A percentile compares a stretch with the other conserved stretches of the same genome.
phyloP scores from a whole-genome alignment of 2,329 filamentous ascomycete species.

The Albifimbria verrucaria region DNA sequence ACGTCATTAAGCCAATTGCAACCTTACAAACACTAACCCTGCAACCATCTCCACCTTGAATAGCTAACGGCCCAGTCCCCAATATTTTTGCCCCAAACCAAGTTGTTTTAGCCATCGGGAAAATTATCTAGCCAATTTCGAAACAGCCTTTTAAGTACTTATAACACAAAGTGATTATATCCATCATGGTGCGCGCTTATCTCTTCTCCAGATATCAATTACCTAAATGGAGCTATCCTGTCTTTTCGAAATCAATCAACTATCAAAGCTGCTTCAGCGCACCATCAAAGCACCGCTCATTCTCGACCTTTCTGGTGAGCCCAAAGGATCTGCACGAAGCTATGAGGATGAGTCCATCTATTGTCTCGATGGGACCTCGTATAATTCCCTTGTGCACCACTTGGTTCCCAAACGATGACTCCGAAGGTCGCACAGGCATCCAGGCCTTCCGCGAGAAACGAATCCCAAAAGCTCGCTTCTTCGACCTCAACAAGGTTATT shows the following conservation, averaged over 20 bases:
- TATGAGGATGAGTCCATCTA: constrained; percentile 75
- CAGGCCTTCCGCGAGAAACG: constrained; percentile 77
- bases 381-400: constrained; percentile 87
- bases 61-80: background rate
- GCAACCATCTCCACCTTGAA: background rate
- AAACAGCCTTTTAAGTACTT: background rate
- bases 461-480: constrained; percentile 90
- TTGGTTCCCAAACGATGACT: constrained; percentile 90
- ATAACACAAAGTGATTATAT: background rate
- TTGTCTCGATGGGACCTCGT: constrained; percentile 76
- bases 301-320: constrained; percentile 82
- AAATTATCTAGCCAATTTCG: background rate
- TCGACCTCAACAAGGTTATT: constrained; percentile 89
- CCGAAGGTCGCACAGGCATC: constrained; percentile 69
- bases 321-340: constrained; percentile 79
- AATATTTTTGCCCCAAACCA: background rate
- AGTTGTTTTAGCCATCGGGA: background rate
- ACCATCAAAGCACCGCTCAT: constrained; percentile 28
- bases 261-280: background rate
- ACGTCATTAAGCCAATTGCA: background rate
- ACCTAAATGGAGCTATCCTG: background rate
- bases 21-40: background rate
- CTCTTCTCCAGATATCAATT: background rate
- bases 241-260: background rate
- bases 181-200: background rate